Evolutionary conservation across 2,329 filamentous ascomycete species (phyloP).

Genomic region (Nothophaeocryptopus gaeumannii): DNA sequence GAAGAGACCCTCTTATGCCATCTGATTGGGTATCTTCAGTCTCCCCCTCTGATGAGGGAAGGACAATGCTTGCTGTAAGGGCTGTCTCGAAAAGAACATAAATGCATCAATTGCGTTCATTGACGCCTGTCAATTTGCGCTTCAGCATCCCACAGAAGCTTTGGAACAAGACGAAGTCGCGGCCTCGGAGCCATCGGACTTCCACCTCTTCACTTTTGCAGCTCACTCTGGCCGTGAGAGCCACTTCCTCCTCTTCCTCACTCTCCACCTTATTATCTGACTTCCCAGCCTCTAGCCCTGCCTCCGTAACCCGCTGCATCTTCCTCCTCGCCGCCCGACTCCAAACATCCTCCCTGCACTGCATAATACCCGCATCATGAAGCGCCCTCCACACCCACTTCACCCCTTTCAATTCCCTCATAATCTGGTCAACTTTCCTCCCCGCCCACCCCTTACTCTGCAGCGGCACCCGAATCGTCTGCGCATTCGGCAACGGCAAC

Average conservation of each 20-base stretch:
- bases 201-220: constrained; percentile 39
- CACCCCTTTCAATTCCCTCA: constrained; percentile 56
- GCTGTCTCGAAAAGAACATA: too few relatives aligned
- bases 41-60: not conserved
- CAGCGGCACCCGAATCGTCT: constrained; percentile 40
- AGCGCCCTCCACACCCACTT: constrained; percentile 63
- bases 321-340: constrained; percentile 68
- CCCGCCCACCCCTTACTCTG: constrained; percentile 33
- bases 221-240: constrained; percentile 42
- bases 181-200: constrained; percentile 72
- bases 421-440: constrained; percentile 44
- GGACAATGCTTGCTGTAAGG: too few relatives aligned
- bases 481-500: constrained; percentile 49
- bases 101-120: too few relatives aligned
- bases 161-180: constrained; percentile 72
- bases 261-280: constrained; percentile 23
- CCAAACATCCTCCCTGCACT: constrained; percentile 73
- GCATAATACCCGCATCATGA: constrained; percentile 57
- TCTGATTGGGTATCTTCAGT: not conserved
- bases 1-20: not conserved
- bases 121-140: constrained; percentile 11
- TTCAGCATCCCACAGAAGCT: constrained; percentile 83
- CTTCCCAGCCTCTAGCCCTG: constrained; percentile 29
- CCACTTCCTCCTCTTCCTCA: constrained; percentile 35
- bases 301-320: constrained; percentile 36